A percentile compares a stretch with the other conserved stretches of the same genome.
Evolutionary conservation across 306 rosid species (phyloP).

Genomic region (Cicer pinnatifidum): DNA sequence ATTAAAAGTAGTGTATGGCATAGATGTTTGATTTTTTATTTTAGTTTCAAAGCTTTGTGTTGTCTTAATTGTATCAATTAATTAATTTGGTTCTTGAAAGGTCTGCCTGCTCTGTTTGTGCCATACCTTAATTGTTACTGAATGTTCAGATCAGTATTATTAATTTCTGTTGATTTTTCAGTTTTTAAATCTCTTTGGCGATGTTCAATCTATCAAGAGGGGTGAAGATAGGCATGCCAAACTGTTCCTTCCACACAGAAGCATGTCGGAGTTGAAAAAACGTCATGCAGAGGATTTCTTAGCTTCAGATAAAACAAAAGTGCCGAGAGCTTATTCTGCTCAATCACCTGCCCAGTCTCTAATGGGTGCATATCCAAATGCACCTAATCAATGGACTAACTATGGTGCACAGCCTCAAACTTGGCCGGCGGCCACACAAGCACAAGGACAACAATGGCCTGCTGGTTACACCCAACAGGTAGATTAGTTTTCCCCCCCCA

Average conservation of each 20-base stretch:
- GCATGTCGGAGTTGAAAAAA: slow-evolving; percentile 86
- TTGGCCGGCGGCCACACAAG: slow-evolving; percentile 90
- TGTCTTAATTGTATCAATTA: not conserved
- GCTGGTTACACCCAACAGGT: slow-evolving; percentile 94
- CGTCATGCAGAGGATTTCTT: slow-evolving; percentile 94
- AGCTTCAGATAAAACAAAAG: slow-evolving; percentile 82
- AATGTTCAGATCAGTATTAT: not conserved
- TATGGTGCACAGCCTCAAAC: slow-evolving; percentile 89
- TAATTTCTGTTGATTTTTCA: slow-evolving; percentile 53
- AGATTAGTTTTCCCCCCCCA: slow-evolving; percentile 1
- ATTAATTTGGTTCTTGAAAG: slow-evolving; percentile 19
- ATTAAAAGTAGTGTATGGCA: not conserved
- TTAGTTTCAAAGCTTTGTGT: not conserved
- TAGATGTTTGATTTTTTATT: not conserved
- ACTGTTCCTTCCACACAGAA: slow-evolving; percentile 80
- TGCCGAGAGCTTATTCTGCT: slow-evolving; percentile 70
- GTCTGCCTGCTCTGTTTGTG: not conserved
- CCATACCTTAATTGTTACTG: not conserved
- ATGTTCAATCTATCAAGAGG: slow-evolving; percentile 81
- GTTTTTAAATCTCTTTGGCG: slow-evolving; percentile 96
- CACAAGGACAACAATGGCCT: slow-evolving; percentile 96
- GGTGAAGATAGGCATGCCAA: slow-evolving; percentile 94
- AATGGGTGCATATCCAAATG: slow-evolving; percentile 80
- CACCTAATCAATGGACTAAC: slow-evolving; percentile 84
- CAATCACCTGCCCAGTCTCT: slow-evolving; percentile 83